These are phyloP conservation scores for Yarrowia osloensis DNA, from an alignment of 805 yeast genomes.

Conservation along the genomic window DNA sequence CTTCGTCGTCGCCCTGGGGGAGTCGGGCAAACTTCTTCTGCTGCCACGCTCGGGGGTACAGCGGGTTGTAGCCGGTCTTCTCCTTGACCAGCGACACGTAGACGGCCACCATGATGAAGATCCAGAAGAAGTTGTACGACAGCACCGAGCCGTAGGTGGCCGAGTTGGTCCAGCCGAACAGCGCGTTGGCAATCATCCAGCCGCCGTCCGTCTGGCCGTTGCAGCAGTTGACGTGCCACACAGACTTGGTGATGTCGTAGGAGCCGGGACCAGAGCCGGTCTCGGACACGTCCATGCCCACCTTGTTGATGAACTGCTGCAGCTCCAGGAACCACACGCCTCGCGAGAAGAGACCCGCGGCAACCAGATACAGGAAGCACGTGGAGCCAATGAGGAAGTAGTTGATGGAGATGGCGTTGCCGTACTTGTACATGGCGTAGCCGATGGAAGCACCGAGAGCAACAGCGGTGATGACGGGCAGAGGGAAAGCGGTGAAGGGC, in stretches of 20 bases:
- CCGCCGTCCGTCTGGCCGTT: conserved; percentile 90
- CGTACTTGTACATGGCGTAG: conserved; percentile 71
- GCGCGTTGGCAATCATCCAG: conserved; percentile 95
- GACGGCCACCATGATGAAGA: conserved; percentile 58
- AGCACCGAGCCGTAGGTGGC: conserved; percentile 92
- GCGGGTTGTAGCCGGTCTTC: conserved; percentile 53
- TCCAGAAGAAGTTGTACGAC: conserved; percentile 88
- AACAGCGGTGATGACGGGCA: conserved; percentile 88
- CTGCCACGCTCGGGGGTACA: conserved; percentile 32
- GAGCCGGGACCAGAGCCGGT: conserved; percentile 94
- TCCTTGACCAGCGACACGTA: conserved; percentile 76
- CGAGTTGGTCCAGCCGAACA: conserved; percentile 96
- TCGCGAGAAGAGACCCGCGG: conserved; percentile 92
- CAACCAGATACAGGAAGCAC: conserved; percentile 80
- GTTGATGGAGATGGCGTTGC: conserved; percentile 77
- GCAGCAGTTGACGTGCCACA: conserved; percentile 98
- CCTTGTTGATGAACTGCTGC: conserved; percentile 58
- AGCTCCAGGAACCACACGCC: conserved; percentile 88
- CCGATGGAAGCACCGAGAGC: conserved; percentile 81
- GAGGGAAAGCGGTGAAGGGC: conserved; percentile 75
- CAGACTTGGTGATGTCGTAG: conserved; percentile 73
- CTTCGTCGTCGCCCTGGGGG: conserved; percentile 25
- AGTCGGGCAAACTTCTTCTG: conserved; percentile 1
- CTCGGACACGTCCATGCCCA: conserved; percentile 96
- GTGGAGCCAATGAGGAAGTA: conserved; percentile 85